phyloP scores from a whole-genome alignment of 495 filamentous ascomycete genomes.

The Daldinia vernicosa region DNA sequence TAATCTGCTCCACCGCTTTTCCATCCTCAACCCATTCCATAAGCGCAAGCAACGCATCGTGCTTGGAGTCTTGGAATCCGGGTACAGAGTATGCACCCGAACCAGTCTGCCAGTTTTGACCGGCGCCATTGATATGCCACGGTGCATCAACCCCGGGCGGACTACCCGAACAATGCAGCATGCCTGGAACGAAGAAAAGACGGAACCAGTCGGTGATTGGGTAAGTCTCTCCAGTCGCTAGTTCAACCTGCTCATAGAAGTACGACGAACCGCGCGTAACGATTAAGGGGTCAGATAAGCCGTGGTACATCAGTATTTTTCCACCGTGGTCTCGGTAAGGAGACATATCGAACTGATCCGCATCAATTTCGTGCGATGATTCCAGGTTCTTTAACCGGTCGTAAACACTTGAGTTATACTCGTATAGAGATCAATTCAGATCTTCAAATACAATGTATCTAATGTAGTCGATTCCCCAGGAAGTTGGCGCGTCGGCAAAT shows the following conservation, averaged over 20 bases:
- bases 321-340: slow-evolving; percentile 57
- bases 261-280: slow-evolving; percentile 49
- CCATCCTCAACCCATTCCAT: slow-evolving; percentile 64
- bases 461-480: slow-evolving; percentile 50
- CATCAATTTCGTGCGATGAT: slow-evolving; percentile 44
- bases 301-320: slow-evolving; percentile 66
- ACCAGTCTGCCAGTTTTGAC: slow-evolving; percentile 42
- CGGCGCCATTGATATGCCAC: slow-evolving; percentile 50
- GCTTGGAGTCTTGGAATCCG: slow-evolving; percentile 53
- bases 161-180: slow-evolving; percentile 50
- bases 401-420: slow-evolving; percentile 47
- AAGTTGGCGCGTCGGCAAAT: not conserved
- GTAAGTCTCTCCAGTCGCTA: slow-evolving; percentile 24
- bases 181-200: slow-evolving; percentile 49
- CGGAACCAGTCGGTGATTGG: slow-evolving; percentile 44
- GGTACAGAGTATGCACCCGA: slow-evolving; percentile 43
- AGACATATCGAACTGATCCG: slow-evolving; percentile 57
- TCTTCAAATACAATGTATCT: slow-evolving; percentile 52
- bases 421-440: slow-evolving; percentile 46
- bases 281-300: slow-evolving; percentile 59
- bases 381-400: slow-evolving; percentile 13
- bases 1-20: slow-evolving; percentile 47
- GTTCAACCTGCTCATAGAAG: slow-evolving; percentile 51
- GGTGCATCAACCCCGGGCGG: slow-evolving; percentile 47
- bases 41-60: slow-evolving; percentile 60